Conservation (phyloP, 352 stramenopile species). For the Phytophthora constricta region DNA sequence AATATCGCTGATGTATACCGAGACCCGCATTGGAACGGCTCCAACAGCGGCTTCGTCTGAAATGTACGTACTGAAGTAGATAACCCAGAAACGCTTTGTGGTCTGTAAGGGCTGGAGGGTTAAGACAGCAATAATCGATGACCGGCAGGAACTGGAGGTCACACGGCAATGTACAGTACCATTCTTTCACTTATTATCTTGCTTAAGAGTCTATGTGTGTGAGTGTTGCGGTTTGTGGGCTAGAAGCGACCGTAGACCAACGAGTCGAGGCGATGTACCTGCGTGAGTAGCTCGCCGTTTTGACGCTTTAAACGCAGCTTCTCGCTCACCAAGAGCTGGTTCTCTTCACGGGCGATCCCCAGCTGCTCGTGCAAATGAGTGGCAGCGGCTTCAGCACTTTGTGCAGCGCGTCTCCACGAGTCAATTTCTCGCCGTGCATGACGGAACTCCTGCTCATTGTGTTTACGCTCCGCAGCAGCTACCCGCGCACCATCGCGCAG, state of each 20-base stretch:
- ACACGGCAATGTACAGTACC: constrained; percentile 8
- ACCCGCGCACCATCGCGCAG: constrained; percentile 63
- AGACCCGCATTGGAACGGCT: constrained; percentile 49
- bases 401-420: constrained; percentile 60
- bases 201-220: constrained; percentile 13
- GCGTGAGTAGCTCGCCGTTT: constrained; percentile 73
- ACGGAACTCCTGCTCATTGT: constrained; percentile 53
- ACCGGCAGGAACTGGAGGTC: constrained; percentile 3
- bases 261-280: constrained; percentile 78
- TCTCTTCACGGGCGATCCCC: constrained; percentile 66
- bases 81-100: background rate
- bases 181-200: constrained; percentile 3
- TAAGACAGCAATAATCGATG: constrained; percentile 16
- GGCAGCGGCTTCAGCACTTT: constrained; percentile 51
- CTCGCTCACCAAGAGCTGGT: constrained; percentile 64
- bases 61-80: constrained; percentile 8
- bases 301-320: constrained; percentile 65
- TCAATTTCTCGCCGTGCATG: constrained; percentile 55
- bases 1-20: constrained; percentile 46
- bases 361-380: constrained; percentile 69
- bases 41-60: constrained; percentile 51
- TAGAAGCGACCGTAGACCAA: constrained; percentile 82
- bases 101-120: too few species aligned
- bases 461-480: constrained; percentile 58
- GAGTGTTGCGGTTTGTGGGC: constrained; percentile 1